Evolutionary conservation across 495 filamentous ascomycete genomes (phyloP).

Genomic region (Penicillium verhagenii): DNA sequence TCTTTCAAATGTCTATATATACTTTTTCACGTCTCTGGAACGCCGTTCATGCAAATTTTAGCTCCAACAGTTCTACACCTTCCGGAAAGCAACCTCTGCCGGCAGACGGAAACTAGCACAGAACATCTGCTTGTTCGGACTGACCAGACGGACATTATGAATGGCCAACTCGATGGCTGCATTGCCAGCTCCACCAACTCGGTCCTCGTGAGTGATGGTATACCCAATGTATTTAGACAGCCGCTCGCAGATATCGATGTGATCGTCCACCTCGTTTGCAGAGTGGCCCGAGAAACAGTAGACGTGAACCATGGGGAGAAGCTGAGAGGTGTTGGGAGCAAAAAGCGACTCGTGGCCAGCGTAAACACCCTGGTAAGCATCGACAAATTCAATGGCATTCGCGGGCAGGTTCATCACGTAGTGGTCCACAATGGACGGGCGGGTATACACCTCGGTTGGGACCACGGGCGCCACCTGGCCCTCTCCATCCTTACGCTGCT

Average conservation of each 20-base stretch:
- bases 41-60: slow-evolving; percentile 18
- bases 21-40: slow-evolving; percentile 5
- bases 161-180: slow-evolving; percentile 59
- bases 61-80: slow-evolving; percentile 17
- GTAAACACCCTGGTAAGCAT: slow-evolving; percentile 83
- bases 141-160: slow-evolving; percentile 80
- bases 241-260: slow-evolving; percentile 64
- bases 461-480: slow-evolving; percentile 24
- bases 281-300: slow-evolving; percentile 84
- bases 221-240: slow-evolving; percentile 62
- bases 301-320: slow-evolving; percentile 82
- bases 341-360: slow-evolving; percentile 64
- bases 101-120: slow-evolving; percentile 90
- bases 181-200: slow-evolving; percentile 42
- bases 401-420: slow-evolving; percentile 98
- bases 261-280: slow-evolving; percentile 61
- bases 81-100: slow-evolving; percentile 69
- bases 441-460: slow-evolving; percentile 50
- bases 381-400: slow-evolving; percentile 78
- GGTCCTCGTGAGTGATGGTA: slow-evolving; percentile 57
- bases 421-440: slow-evolving; percentile 70
- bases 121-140: slow-evolving; percentile 94
- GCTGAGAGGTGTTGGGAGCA: slow-evolving; percentile 51
- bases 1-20: slow-evolving; percentile 4
- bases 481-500: slow-evolving; percentile 20